These are phyloP conservation scores for Suhomyces sp. DNA, from an alignment of 805 yeast genomes.

Conservation along the genomic window DNA sequence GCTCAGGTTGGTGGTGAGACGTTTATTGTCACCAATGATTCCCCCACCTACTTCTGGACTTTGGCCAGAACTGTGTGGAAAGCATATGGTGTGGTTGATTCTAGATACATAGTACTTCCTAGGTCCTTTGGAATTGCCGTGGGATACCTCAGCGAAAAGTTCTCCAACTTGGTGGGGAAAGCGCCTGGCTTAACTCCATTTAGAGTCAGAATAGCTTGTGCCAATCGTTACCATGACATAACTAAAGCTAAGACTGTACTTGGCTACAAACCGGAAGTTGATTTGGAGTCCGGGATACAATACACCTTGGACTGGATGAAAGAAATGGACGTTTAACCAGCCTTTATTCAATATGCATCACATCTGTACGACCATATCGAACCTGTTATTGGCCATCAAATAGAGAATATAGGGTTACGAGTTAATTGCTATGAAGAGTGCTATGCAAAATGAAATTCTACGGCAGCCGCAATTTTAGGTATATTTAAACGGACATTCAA, in stretches of 20 bases:
- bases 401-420: not conserved
- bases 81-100: slow-evolving; percentile 84
- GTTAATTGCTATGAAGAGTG: not conserved
- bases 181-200: slow-evolving; percentile 96
- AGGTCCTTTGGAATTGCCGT: slow-evolving; percentile 75
- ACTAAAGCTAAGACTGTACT: slow-evolving; percentile 75
- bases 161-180: slow-evolving; percentile 67
- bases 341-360: not conserved
- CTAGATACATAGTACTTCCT: slow-evolving; percentile 61
- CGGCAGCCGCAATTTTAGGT: not conserved
- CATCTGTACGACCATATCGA: not conserved
- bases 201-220: slow-evolving; percentile 89
- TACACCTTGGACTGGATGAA: slow-evolving; percentile 87
- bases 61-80: slow-evolving; percentile 96
- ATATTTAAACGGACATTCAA: not conserved
- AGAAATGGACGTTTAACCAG: slow-evolving; percentile 37
- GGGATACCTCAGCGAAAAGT: slow-evolving; percentile 78
- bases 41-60: slow-evolving; percentile 96
- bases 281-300: slow-evolving; percentile 73
- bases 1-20: slow-evolving; percentile 72
- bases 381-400: not conserved
- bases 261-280: slow-evolving; percentile 79
- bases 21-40: slow-evolving; percentile 88
- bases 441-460: not conserved
- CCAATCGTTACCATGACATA: slow-evolving; percentile 89